Percentiles rank a stretch among this genome's conserved stretches.
phyloP scores from a whole-genome alignment of 257 asterid species.

The Cordia subcordata region DNA sequence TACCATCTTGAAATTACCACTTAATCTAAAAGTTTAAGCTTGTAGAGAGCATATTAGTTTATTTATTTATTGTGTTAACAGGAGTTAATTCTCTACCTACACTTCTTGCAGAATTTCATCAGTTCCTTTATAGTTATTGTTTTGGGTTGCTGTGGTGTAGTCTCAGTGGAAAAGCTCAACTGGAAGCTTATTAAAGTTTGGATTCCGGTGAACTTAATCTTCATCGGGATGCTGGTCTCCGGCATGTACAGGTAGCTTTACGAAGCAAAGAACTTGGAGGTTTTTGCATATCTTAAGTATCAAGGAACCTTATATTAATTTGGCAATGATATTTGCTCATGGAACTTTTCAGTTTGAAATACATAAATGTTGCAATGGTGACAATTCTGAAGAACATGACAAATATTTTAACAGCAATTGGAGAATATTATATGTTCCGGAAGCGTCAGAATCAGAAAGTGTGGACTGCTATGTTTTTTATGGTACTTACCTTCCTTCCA shows the following conservation, averaged over 20 bases:
- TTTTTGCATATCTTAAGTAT: not conserved
- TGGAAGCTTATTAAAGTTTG: conserved; percentile 42
- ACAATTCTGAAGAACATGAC: conserved; percentile 52
- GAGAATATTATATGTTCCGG: conserved; percentile 45
- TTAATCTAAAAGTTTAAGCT: too few species aligned
- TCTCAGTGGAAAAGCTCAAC: conserved; percentile 36
- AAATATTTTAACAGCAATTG: conserved; percentile 46
- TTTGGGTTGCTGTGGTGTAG: conserved; percentile 41
- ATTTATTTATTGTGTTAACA: too few species aligned
- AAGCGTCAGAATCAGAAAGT: conserved; percentile 46
- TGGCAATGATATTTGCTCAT: conserved; percentile 18
- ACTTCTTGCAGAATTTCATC: conserved; percentile 36
- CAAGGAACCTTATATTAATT: too few species aligned
- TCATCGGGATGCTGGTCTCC: conserved; percentile 50
- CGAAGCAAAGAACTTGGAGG: not conserved
- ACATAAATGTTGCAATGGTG: conserved; percentile 56
- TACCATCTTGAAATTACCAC: too few species aligned
- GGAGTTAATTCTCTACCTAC: conserved; percentile 4
- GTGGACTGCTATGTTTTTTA: conserved; percentile 50
- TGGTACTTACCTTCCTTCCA: conserved; percentile 28
- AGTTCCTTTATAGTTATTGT: conserved; percentile 32
- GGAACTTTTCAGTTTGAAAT: conserved; percentile 40
- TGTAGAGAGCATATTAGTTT: too few species aligned
- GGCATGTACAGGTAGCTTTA: conserved; percentile 48
- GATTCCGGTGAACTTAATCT: conserved; percentile 45